Conservation (phyloP, 148 eudicot genomes). For the Chenopodium berlandieri region DNA sequence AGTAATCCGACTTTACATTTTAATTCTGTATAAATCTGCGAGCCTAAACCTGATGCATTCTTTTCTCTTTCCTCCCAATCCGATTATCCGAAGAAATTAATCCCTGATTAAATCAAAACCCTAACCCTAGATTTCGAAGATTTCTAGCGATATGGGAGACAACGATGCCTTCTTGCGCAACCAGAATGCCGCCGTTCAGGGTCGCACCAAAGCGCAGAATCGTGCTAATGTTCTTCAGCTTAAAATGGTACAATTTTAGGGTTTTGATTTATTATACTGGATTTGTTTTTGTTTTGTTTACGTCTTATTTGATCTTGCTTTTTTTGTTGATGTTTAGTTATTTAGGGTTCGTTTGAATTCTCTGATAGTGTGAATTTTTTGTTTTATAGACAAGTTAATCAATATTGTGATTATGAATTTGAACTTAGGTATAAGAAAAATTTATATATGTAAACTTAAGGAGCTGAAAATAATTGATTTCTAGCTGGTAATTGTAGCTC, state of each 20-base stretch:
- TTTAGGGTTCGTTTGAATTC: slow-evolving; percentile 13
- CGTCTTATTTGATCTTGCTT: neutral
- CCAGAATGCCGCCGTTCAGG: slow-evolving; percentile 69
- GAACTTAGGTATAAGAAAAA: neutral
- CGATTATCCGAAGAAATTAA: neutral
- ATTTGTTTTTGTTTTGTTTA: neutral
- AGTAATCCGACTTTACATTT: neutral
- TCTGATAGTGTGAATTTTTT: neutral
- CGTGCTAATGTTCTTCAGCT: slow-evolving; percentile 83
- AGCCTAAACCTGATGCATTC: slow-evolving; percentile 1
- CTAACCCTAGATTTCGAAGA: slow-evolving; percentile 25
- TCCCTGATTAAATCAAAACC: neutral
- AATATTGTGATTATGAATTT: neutral
- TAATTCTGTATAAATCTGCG: neutral
- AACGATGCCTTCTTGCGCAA: slow-evolving; percentile 78
- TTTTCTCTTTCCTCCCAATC: slow-evolving; percentile 7
- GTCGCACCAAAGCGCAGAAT: slow-evolving; percentile 77
- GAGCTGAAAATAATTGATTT: neutral
- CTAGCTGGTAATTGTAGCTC: neutral
- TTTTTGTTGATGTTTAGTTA: neutral
- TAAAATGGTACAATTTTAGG: slow-evolving; percentile 47
- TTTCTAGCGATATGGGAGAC: slow-evolving; percentile 52
- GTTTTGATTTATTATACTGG: neutral
- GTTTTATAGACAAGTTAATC: too few species aligned
- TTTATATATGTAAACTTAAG: neutral